Percentiles rank a stretch among this genome's conserved stretches.
Conservation (phyloP, 2,329 filamentous ascomycete genomes). For the Monosporascus sp. region DNA sequence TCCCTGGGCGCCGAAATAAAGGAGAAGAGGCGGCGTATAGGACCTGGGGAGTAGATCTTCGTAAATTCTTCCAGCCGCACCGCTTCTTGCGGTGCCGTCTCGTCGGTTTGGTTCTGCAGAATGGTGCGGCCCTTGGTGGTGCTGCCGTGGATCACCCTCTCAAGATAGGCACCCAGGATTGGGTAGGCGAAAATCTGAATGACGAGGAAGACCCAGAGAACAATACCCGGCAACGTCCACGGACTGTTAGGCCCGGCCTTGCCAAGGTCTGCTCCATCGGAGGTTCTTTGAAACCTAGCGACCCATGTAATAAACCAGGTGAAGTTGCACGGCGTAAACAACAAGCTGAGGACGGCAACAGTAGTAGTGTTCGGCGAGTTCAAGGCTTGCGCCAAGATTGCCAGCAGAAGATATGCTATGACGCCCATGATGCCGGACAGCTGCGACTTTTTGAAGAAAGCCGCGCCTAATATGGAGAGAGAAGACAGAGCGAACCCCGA, state of each 20-base stretch:
- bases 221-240: constrained; percentile 68
- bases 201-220: constrained; percentile 71
- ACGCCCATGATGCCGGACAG: constrained; percentile 78
- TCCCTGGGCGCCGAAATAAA: constrained; percentile 47
- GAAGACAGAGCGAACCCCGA: constrained; percentile 73
- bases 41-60: constrained; percentile 69
- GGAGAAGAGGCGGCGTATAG: constrained; percentile 50
- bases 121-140: constrained; percentile 57
- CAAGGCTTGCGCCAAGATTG: constrained; percentile 75
- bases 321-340: constrained; percentile 87
- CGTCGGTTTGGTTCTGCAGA: constrained; percentile 27
- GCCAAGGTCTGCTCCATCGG: constrained; percentile 55
- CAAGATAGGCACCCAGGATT: constrained; percentile 67
- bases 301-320: constrained; percentile 74
- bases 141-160: constrained; percentile 71
- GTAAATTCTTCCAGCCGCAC: constrained; percentile 69
- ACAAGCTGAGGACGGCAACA: constrained; percentile 64
- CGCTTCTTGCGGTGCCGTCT: constrained; percentile 39
- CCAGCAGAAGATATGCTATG: constrained; percentile 68
- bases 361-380: constrained; percentile 56
- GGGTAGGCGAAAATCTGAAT: constrained; percentile 77
- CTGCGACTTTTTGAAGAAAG: constrained; percentile 83
- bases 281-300: constrained; percentile 68
- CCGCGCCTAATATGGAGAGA: constrained; percentile 74
- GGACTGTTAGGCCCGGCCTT: constrained; percentile 58